Percentiles rank a stretch among this genome's conserved stretches.
Evolutionary conservation across 2,329 filamentous ascomycete genomes (phyloP).

Genomic region (Gaeumannomyces tritici): DNA sequence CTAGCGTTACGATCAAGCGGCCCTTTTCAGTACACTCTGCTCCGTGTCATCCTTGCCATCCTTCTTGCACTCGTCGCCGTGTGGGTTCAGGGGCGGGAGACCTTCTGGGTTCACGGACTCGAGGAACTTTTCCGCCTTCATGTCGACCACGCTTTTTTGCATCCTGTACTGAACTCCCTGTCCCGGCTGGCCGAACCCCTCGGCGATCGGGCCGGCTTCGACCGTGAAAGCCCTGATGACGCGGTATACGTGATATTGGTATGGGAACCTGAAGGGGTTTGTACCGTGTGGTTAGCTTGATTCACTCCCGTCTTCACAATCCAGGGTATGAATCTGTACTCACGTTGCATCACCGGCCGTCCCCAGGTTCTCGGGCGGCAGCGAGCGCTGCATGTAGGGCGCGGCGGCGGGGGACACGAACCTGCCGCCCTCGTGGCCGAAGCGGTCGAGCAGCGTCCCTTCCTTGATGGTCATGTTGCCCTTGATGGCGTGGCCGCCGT

Average conservation of each 20-base stretch:
- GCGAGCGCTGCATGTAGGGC: slow-evolving; percentile 34
- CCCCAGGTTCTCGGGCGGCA: slow-evolving; percentile 35
- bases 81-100: background rate
- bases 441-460: slow-evolving; percentile 36
- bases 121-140: slow-evolving; percentile 23
- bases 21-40: too few relatives aligned
- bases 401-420: slow-evolving; percentile 32
- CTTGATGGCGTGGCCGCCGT: slow-evolving; percentile 23
- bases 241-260: slow-evolving; percentile 38
- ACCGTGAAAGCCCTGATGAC: slow-evolving; percentile 30
- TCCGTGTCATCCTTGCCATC: too few relatives aligned
- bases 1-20: too few relatives aligned
- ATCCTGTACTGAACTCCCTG: slow-evolving; percentile 26
- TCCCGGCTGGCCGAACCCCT: slow-evolving; percentile 41
- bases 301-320: too few relatives aligned
- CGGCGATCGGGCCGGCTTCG: slow-evolving; percentile 31
- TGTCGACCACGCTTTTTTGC: slow-evolving; percentile 16
- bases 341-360: slow-evolving; percentile 18
- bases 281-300: background rate
- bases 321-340: slow-evolving; percentile 5
- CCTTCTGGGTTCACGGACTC: slow-evolving; percentile 15
- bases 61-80: background rate
- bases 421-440: slow-evolving; percentile 32
- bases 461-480: slow-evolving; percentile 27
- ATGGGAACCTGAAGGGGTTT: slow-evolving; percentile 22